Evolutionary conservation across 2,329 filamentous ascomycete species (phyloP), one percentile per base, ranked within the genome.

Genomic region (Cladorrhinum sp.): DNA sequence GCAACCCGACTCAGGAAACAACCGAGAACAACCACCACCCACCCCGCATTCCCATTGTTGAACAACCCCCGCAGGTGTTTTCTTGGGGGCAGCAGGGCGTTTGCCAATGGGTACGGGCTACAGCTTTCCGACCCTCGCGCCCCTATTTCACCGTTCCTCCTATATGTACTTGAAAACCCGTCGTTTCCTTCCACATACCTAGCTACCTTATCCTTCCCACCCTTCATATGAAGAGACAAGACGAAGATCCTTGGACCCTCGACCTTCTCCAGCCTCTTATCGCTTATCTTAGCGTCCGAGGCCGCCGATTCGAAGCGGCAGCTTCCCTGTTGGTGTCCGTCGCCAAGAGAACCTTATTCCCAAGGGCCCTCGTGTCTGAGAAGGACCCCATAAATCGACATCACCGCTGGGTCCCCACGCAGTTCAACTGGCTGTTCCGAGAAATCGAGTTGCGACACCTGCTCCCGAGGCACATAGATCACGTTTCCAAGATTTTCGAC

Each of bases 281-380:
- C 55, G 32, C 61, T 41, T 63, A 57, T 57, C 52, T 57, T 60
- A 55, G 60, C 57, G 60, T 48, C 57, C 59, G 60, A 64, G 62
- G 62, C 62, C 60, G 60, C 62, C 62, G 13, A 59, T 57, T 45
- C 60, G 24, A 27, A 22, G 24, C 29, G 29, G 53, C 24, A 50
- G 23, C 29, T 55, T 49, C 62, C 60, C 55, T 62, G 60, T 49
- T 50, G 36, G 57, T 32, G 25, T 53, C 51, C 27, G 10, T 29
- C 36, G 62, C 60, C 60, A 64, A 60, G 55, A 52, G 45, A 62
- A 58, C 59, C 55, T 62, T 58, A 60, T 52, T 38, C 51, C 53
- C 16, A 25, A 27, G 10, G 38, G 25, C 45, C 50, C 49, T 56
- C 56, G 48, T 58, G 32, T 53, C 45, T 24, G 18, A 27, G 24